Conservation (phyloP, 2,329 filamentous ascomycete genomes). For the Diaporthe sp. region DNA sequence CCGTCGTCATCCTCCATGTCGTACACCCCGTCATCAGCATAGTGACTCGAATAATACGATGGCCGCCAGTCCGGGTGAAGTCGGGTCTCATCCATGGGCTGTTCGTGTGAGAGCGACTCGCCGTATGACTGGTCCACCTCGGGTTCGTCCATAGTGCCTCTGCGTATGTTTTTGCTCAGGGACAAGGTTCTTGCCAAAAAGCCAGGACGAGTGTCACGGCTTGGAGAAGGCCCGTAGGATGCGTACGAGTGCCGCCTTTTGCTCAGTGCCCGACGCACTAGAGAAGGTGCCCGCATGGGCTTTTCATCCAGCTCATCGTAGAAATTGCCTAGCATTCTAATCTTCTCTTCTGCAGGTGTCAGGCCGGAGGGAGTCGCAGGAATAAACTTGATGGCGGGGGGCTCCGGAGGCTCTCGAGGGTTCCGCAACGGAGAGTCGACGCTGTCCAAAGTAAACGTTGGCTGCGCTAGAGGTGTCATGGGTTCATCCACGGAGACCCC, state of each 20-base stretch:
- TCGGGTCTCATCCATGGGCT: slow-evolving; percentile 65
- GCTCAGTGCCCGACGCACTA: slow-evolving; percentile 68
- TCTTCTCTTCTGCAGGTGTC: slow-evolving; percentile 67
- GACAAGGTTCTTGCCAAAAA: slow-evolving; percentile 68
- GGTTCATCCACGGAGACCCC: slow-evolving; percentile 51
- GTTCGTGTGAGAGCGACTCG: slow-evolving; percentile 55
- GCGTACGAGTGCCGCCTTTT: slow-evolving; percentile 58
- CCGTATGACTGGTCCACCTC: slow-evolving; percentile 47
- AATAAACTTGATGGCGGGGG: slow-evolving; percentile 70
- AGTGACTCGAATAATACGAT: slow-evolving; percentile 56
- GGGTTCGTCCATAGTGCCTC: slow-evolving; percentile 47
- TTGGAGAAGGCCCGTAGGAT: slow-evolving; percentile 58
- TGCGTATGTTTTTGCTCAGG: slow-evolving; percentile 59
- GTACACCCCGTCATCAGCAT: slow-evolving; percentile 46
- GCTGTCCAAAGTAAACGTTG: slow-evolving; percentile 62
- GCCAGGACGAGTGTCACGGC: slow-evolving; percentile 52
- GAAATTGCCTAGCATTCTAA: slow-evolving; percentile 66
- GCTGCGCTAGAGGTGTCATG: slow-evolving; percentile 68
- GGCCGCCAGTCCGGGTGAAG: slow-evolving; percentile 75
- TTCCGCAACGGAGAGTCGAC: slow-evolving; percentile 74
- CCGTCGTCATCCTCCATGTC: slow-evolving; percentile 49
- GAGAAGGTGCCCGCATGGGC: slow-evolving; percentile 61
- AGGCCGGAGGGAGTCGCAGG: slow-evolving; percentile 73
- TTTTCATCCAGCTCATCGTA: slow-evolving; percentile 63
- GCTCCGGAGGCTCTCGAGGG: slow-evolving; percentile 70